Conservation (phyloP, 495 filamentous ascomycete species). For the Lentithecium fluviatile region DNA sequence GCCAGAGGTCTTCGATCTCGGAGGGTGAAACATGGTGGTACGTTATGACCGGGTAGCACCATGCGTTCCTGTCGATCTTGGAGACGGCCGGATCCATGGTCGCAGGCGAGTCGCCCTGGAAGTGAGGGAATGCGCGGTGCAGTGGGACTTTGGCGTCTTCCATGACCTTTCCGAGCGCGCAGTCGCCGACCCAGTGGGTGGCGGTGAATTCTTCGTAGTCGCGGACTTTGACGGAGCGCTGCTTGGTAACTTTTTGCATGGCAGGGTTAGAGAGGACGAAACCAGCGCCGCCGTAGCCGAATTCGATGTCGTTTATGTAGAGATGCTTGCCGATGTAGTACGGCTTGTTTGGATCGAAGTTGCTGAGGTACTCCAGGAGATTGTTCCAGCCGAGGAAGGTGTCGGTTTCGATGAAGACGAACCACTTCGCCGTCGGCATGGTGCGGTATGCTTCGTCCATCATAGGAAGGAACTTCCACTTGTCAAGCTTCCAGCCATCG, state of each 20-base stretch:
- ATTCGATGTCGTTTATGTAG: conserved; percentile 35
- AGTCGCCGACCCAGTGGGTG: conserved; percentile 31
- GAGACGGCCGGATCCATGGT: conserved; percentile 21
- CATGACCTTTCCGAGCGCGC: conserved; percentile 28
- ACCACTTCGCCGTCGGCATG: conserved; percentile 37
- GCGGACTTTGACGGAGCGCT: conserved; percentile 19
- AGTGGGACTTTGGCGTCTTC: conserved; percentile 31
- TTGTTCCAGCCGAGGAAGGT: conserved; percentile 36
- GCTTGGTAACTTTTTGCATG: conserved; percentile 25
- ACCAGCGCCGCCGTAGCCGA: conserved; percentile 33
- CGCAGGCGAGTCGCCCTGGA: conserved; percentile 30
- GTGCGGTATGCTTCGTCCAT: conserved; percentile 18
- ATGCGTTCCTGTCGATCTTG: conserved; percentile 26
- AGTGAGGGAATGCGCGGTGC: conserved; percentile 27
- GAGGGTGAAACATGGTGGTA: conserved; percentile 31
- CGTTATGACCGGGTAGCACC: conserved; percentile 31
- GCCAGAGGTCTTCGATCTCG: conserved; percentile 28
- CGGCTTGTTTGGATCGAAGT: conserved; percentile 30
- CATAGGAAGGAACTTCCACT: conserved; percentile 38
- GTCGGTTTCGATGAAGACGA: conserved; percentile 37
- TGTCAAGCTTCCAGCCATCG: conserved; percentile 37
- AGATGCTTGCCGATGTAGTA: conserved; percentile 35
- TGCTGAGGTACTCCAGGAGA: conserved; percentile 33
- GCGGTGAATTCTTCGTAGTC: conserved; percentile 34
- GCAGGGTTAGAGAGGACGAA: conserved; percentile 33